Conservation (phyloP, 495 filamentous ascomycete species). For the Rusavskia elegans region DNA sequence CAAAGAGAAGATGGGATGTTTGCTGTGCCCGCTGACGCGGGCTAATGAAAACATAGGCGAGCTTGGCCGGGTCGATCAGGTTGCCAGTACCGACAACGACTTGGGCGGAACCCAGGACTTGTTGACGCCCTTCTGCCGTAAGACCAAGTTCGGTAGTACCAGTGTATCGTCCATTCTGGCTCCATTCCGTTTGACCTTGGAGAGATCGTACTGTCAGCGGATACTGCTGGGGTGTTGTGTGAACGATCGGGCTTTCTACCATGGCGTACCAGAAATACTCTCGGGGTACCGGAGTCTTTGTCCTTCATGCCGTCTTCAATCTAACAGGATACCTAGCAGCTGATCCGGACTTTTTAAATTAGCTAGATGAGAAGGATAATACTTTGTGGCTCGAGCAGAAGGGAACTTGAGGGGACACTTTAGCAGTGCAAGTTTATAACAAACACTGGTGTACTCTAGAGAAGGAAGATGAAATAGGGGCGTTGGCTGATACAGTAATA, state of each 20-base stretch:
- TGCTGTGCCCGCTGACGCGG: constrained; percentile 60
- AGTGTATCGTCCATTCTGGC: constrained; percentile 70
- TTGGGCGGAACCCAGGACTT: constrained; percentile 51
- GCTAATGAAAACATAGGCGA: constrained; percentile 66
- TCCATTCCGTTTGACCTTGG: constrained; percentile 75
- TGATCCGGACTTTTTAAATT: too few relatives aligned
- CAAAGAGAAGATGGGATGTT: constrained; percentile 59
- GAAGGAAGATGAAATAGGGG: too few relatives aligned
- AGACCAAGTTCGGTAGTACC: constrained; percentile 69
- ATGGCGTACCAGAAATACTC: constrained; percentile 25
- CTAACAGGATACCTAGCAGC: too few relatives aligned
- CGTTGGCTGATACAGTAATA: too few relatives aligned
- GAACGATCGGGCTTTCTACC: constrained; percentile 9
- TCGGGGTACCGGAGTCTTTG: constrained; percentile 13
- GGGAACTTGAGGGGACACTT: too few relatives aligned
- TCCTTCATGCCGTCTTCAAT: neutral
- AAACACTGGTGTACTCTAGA: too few relatives aligned
- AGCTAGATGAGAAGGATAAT: too few relatives aligned
- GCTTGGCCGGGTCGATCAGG: constrained; percentile 57
- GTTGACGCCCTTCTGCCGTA: constrained; percentile 54
- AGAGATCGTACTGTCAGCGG: neutral
- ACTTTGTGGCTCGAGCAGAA: too few relatives aligned
- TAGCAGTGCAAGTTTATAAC: too few relatives aligned
- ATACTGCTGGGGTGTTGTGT: neutral
- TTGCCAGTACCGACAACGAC: constrained; percentile 60